Base-by-base conservation (phyloP, 2,329 filamentous ascomycete species). In the Aspergillus pseudoglaucus region DNA sequence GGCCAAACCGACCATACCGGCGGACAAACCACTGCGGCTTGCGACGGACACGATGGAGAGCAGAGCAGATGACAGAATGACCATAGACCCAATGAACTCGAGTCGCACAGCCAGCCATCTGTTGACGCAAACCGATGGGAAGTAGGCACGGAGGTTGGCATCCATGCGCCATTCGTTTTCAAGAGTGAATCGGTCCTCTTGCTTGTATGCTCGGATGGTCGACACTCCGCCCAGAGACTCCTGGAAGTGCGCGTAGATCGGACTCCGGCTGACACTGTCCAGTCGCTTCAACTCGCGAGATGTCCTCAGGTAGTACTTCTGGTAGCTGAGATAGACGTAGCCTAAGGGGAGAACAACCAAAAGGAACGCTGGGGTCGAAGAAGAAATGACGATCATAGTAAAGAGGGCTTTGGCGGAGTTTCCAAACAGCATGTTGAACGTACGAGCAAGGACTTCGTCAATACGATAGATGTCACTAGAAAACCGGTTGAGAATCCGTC, bases 121-220 rank as follows among this genome's bases (percentile, higher is more conserved):
- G 68, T 89, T 89, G 45, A 91, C 88, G 68, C 88, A 96, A 68
- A 97, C 90, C 15, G 90, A 95, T 2, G 93, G 91, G 74, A 90
- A 97, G 73, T 91, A 98, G 15, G 93, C 93, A 54, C 89, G 83
- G 50, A 97, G 76, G 67, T 98, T 98, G 40, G 88, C 85, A 72
- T 98, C 93, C 53, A 97, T 87, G 39, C 93, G 86, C 89, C 90
- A 96, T 76, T 98, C 90, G 59, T 97, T 98, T 69, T 98, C 94
- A 49, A 87, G 75, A 52, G 88, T 81, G 69, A 98, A 98, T 48
- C 93, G 81, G 54, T 83, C 76, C 68, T 95, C 84, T 67, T 98
- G 91, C 52, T 85, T 81, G 74, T 95, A 98, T 32, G 93, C 94
- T 56, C 94, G 87, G 62, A 98, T 97, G 9, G 93, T 98, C 51